Percentiles rank a stretch among this genome's conserved stretches.
phyloP scores from a whole-genome alignment of 192 early-diverging fungal genomes.

The Rhizoclosmatium globosum region DNA sequence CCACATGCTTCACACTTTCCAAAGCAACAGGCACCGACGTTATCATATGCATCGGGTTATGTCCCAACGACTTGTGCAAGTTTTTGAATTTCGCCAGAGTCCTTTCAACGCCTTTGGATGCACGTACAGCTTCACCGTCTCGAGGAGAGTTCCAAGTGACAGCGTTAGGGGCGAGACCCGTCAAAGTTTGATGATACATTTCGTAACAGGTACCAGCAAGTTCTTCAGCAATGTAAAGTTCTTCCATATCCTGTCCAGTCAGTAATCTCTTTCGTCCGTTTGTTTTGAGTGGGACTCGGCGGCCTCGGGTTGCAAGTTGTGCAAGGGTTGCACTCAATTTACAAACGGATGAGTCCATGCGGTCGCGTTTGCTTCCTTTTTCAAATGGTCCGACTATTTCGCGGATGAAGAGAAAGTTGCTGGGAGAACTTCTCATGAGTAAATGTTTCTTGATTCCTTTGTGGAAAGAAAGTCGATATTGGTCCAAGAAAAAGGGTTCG shows the following conservation, averaged over 20 bases:
- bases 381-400: conserved; percentile 40
- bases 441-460: not conserved
- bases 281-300: not conserved
- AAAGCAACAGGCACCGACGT: conserved; percentile 14
- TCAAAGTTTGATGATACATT: conserved; percentile 80
- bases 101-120: not conserved
- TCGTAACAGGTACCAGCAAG: conserved; percentile 79
- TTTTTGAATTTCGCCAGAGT: not conserved
- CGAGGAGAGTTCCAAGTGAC: conserved; percentile 68
- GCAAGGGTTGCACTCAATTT: conserved; percentile 86
- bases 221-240: conserved; percentile 78
- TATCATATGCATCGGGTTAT: not conserved
- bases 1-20: not conserved
- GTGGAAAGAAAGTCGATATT: conserved; percentile 56
- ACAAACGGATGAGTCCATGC: conserved; percentile 94
- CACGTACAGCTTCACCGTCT: conserved; percentile 29
- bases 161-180: conserved; percentile 84
- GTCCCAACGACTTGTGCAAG: not conserved
- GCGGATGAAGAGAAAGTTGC: conserved; percentile 66
- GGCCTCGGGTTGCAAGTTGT: conserved; percentile 71
- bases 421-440: conserved; percentile 51
- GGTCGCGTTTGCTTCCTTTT: conserved; percentile 31
- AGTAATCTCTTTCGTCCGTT: conserved; percentile 2
- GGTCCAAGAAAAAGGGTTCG: conserved; percentile 42
- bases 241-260: conserved; percentile 51